Conservation (phyloP, 805 yeast genomes). For the Pichia ethanolica region DNA sequence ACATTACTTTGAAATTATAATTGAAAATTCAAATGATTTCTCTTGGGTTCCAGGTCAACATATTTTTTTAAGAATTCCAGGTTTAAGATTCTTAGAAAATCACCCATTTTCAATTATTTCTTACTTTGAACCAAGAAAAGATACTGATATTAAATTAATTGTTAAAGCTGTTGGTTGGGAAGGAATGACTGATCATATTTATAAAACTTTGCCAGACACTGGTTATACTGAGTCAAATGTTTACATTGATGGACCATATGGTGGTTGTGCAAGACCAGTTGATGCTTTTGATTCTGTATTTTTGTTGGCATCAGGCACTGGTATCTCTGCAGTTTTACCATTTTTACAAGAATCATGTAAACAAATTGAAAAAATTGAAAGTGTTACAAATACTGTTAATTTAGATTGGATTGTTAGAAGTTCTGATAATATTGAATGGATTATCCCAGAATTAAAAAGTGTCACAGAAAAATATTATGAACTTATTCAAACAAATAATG, state of each 20-base stretch:
- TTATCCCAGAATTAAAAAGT: constrained; percentile 31
- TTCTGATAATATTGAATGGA: constrained; percentile 32
- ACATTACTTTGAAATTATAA: constrained; percentile 31
- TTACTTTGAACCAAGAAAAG: constrained; percentile 15
- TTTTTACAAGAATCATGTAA: background rate
- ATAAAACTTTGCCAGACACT: constrained; percentile 23
- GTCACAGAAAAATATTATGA: constrained; percentile 26
- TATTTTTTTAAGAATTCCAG: constrained; percentile 40
- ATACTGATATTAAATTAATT: constrained; percentile 34
- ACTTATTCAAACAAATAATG: constrained; percentile 12
- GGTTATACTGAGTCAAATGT: constrained; percentile 25
- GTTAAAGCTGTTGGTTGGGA: constrained; percentile 32
- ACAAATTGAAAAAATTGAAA: background rate
- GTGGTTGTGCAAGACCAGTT: constrained; percentile 42
- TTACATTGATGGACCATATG: constrained; percentile 51
- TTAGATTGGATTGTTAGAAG: constrained; percentile 20
- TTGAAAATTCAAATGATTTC: constrained; percentile 29
- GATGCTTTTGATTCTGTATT: constrained; percentile 37
- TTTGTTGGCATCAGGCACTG: constrained; percentile 43
- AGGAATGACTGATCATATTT: constrained; percentile 39
- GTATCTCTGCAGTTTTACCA: constrained; percentile 17
- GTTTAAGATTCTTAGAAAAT: constrained; percentile 38
- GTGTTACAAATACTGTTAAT: background rate
- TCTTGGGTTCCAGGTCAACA: constrained; percentile 52
- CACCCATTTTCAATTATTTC: constrained; percentile 51